Percentiles rank a stretch among this genome's conserved stretches.
Evolutionary conservation across 2,329 filamentous ascomycete species (phyloP).

Genomic region (Epichloe gansuensis): DNA sequence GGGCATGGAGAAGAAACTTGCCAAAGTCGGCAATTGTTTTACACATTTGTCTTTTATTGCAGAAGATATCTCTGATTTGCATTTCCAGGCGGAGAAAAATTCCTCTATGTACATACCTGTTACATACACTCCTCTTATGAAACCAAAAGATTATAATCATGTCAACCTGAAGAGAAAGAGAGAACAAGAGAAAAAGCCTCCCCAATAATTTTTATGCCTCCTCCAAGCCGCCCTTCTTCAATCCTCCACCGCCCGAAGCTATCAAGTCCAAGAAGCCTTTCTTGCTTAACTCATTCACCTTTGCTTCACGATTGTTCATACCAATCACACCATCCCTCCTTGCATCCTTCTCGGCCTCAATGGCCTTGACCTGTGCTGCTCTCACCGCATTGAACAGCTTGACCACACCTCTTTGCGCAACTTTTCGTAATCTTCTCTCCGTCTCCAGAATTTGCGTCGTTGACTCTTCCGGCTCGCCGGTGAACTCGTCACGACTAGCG

Average conservation of each 20-base stretch:
- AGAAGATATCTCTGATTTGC: conserved; percentile 8
- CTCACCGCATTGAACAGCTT: conserved; percentile 94
- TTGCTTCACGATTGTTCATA: conserved; percentile 69
- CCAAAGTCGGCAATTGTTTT: neutral
- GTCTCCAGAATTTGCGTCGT: conserved; percentile 49
- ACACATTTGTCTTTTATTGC: neutral
- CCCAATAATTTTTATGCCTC: conserved; percentile 27
- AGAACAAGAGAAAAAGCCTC: neutral
- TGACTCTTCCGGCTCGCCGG: conserved; percentile 30
- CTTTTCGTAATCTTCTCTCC: conserved; percentile 73
- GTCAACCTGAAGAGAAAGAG: neutral
- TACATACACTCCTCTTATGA: conserved; percentile 17
- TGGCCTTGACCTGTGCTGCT: conserved; percentile 79
- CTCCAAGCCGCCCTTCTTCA: conserved; percentile 47
- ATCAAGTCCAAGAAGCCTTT: conserved; percentile 94
- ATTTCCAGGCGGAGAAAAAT: conserved; percentile 6
- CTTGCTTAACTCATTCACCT: conserved; percentile 90
- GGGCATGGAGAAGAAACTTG: neutral
- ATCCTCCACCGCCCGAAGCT: conserved; percentile 45
- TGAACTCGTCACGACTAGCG: conserved; percentile 41
- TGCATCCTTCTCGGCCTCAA: conserved; percentile 59
- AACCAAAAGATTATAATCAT: neutral
- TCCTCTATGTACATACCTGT: conserved; percentile 3
- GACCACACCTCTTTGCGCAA: conserved; percentile 84
- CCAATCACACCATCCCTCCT: conserved; percentile 67